A percentile compares a stretch with the other conserved stretches of the same genome.
Evolutionary conservation across 306 rosid species (phyloP).

Genomic region (Ormosia semicastrata): DNA sequence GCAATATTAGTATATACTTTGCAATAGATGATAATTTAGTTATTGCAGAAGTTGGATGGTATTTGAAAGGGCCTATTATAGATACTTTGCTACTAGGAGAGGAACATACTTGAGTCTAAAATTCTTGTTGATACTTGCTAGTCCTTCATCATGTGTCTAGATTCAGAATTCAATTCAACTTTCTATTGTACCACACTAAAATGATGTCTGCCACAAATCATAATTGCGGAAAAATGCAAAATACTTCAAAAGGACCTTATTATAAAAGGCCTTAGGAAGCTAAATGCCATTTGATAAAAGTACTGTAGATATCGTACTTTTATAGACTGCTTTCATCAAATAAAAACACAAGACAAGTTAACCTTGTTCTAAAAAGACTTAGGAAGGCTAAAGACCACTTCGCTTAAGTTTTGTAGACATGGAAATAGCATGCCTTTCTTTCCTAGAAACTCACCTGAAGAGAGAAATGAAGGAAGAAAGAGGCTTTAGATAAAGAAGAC

Average conservation of each 20-base stretch:
- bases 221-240: not conserved
- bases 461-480: not conserved
- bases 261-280: not conserved
- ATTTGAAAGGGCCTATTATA: not conserved
- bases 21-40: not conserved
- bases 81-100: not conserved
- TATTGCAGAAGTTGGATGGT: not conserved
- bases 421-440: not conserved
- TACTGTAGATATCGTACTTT: not conserved
- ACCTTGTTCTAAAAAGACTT: not conserved
- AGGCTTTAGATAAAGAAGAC: constrained; percentile 3
- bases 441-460: not conserved
- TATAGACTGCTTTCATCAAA: not conserved
- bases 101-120: not conserved
- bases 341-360: not conserved
- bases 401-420: not conserved
- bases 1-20: not conserved
- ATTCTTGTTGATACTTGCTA: not conserved
- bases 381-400: constrained; percentile 1
- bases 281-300: not conserved
- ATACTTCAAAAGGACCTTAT: not conserved
- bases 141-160: not conserved
- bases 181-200: not conserved
- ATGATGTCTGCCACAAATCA: not conserved
- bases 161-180: not conserved